These are phyloP conservation scores for Pseudomassariella vexata DNA, from an alignment of 2,329 filamentous ascomycete genomes.

Conservation along the genomic window DNA sequence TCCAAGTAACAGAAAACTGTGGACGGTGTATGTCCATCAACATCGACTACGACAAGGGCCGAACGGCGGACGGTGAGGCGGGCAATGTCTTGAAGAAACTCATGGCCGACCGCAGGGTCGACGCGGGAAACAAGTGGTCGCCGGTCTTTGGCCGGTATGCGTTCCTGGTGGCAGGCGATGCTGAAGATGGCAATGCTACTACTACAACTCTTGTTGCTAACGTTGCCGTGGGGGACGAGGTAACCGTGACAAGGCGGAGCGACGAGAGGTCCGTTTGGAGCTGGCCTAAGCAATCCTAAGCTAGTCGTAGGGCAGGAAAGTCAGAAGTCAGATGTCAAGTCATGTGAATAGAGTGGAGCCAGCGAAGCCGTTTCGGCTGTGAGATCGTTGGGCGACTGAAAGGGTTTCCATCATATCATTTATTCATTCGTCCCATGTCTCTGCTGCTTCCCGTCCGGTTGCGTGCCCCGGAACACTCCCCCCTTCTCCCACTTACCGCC, in stretches of 20 bases:
- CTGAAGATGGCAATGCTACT: slow-evolving; percentile 20
- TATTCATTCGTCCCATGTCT: too few species aligned
- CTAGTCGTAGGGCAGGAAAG: too few species aligned
- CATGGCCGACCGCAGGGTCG: slow-evolving; percentile 64
- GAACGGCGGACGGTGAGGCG: slow-evolving; percentile 46
- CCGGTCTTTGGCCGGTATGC: slow-evolving; percentile 71
- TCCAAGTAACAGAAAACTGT: slow-evolving; percentile 65
- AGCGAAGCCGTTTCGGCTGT: too few species aligned
- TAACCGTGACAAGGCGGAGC: slow-evolving; percentile 44
- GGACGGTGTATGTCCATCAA: slow-evolving; percentile 64
- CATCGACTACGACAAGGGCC: slow-evolving; percentile 64
- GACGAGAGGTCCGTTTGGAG: slow-evolving; percentile 47
- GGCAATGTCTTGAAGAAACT: slow-evolving; percentile 64
- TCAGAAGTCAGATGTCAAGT: too few species aligned
- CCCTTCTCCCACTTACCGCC: not conserved
- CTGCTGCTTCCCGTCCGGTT: too few species aligned
- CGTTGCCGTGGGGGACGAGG: slow-evolving; percentile 50
- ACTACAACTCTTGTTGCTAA: slow-evolving; percentile 34
- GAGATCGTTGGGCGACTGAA: too few species aligned
- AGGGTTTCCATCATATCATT: too few species aligned
- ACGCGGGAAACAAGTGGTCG: slow-evolving; percentile 59
- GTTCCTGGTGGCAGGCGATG: slow-evolving; percentile 39
- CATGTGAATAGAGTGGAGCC: too few species aligned
- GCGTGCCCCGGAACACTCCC: not conserved
- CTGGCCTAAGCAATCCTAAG: slow-evolving; percentile 38